Conservation (phyloP, 306 rosid species). For the barrel medic (Medicago truncatula) region DNA sequence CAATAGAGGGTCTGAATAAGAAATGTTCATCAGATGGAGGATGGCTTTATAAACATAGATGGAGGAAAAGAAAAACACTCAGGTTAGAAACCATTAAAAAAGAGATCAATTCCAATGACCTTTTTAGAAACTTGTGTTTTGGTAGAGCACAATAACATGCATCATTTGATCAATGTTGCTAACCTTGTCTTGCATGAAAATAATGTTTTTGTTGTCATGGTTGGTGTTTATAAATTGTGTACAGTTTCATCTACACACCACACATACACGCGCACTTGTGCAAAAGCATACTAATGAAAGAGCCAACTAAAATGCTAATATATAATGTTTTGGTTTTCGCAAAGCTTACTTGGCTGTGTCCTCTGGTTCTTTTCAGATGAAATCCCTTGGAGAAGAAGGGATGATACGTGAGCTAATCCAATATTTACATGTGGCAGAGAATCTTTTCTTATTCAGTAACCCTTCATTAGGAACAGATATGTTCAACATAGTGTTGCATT, state of each 20-base stretch:
- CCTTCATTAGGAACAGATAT: conserved; percentile 57
- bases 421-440: conserved; percentile 75
- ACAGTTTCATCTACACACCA: background rate
- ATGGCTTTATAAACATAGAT: conserved; percentile 20
- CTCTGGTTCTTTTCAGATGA: conserved; percentile 57
- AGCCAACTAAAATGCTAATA: conserved; percentile 11
- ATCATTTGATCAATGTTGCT: background rate
- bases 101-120: conserved; percentile 19
- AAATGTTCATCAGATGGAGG: background rate
- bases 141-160: background rate
- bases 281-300: conserved; percentile 17
- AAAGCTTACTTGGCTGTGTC: conserved; percentile 30
- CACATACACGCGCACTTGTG: background rate
- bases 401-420: conserved; percentile 71
- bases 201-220: background rate
- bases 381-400: conserved; percentile 82
- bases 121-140: conserved; percentile 9
- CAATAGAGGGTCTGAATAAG: background rate
- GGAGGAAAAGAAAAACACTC: conserved; percentile 9
- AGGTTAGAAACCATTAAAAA: conserved; percentile 4
- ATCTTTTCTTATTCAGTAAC: conserved; percentile 56
- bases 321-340: conserved; percentile 30
- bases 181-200: background rate
- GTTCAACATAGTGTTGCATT: conserved; percentile 66
- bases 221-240: conserved; percentile 6